phyloP scores from a whole-genome alignment of 352 stramenopile genomes.

The Globisporangium lucens region DNA sequence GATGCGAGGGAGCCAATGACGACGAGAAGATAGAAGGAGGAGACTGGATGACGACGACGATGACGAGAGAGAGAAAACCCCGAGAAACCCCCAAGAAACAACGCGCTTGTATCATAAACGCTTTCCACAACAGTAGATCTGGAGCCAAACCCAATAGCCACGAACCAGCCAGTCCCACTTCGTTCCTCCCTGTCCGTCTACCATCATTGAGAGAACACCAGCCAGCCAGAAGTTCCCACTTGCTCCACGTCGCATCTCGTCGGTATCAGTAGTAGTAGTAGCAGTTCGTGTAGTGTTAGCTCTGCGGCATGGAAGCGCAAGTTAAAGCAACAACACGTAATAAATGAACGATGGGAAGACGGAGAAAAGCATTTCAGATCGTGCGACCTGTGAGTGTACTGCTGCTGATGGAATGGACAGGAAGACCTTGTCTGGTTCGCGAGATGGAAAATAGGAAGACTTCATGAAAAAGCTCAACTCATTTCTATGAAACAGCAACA shows the following conservation, averaged over 20 bases:
- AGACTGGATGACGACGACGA: background rate
- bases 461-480: background rate
- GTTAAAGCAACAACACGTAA: background rate
- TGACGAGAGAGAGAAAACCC: background rate
- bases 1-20: background rate
- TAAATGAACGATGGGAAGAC: background rate
- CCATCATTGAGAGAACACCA: background rate
- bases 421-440: background rate
- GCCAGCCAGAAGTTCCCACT: background rate
- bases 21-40: background rate
- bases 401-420: background rate
- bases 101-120: conserved; percentile 8
- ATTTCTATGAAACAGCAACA: conserved; percentile 11
- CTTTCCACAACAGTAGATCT: conserved; percentile 2
- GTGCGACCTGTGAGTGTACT: background rate
- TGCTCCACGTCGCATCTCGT: background rate
- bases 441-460: background rate
- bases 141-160: background rate
- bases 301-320: background rate
- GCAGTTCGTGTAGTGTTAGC: background rate
- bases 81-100: background rate
- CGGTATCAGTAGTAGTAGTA: background rate
- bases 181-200: background rate
- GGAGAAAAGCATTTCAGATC: background rate
- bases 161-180: background rate